Percentiles rank a stretch among this genome's conserved stretches.
Evolutionary conservation across 2,329 filamentous ascomycete genomes (phyloP).

Genomic region (Stagonosporopsis vannaccii): DNA sequence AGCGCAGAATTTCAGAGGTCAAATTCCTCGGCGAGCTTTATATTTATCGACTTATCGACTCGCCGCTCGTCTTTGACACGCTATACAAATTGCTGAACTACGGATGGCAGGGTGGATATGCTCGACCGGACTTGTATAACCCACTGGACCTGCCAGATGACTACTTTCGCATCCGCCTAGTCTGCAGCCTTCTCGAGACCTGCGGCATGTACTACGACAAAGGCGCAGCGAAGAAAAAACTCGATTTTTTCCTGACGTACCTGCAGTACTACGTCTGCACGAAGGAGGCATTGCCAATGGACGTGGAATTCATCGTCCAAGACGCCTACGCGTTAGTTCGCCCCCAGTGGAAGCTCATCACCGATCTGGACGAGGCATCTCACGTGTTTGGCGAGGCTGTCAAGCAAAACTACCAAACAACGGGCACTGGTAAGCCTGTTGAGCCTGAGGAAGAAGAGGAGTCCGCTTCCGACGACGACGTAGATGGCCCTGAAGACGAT

Average conservation of each 20-base stretch:
- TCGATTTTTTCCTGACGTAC: conserved; percentile 96
- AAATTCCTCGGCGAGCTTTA: conserved; percentile 97
- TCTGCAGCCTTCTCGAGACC: conserved; percentile 89
- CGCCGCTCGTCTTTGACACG: conserved; percentile 92
- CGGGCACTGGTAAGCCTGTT: conserved; percentile 70
- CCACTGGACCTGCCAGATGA: conserved; percentile 88
- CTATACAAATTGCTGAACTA: conserved; percentile 95
- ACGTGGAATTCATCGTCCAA: conserved; percentile 95
- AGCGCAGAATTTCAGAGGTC: conserved; percentile 91
- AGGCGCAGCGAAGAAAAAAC: conserved; percentile 91
- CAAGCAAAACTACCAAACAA: conserved; percentile 84
- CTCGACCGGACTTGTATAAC: conserved; percentile 77
- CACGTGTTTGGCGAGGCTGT: conserved; percentile 87
- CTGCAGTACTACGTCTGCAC: conserved; percentile 96
- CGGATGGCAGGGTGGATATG: conserved; percentile 83
- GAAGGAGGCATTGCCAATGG: conserved; percentile 91
- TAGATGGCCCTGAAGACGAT: conserved; percentile 58
- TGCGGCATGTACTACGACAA: conserved; percentile 97
- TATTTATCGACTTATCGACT: conserved; percentile 96
- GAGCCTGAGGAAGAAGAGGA: conserved; percentile 78
- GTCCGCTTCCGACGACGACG: conserved; percentile 77
- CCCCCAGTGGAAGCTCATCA: conserved; percentile 90
- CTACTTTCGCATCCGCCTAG: conserved; percentile 91
- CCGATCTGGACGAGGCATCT: conserved; percentile 81
- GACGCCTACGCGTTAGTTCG: conserved; percentile 86